Base-by-base conservation (phyloP, 148 eudicot genomes). In the Talinum fruticosum region DNA sequence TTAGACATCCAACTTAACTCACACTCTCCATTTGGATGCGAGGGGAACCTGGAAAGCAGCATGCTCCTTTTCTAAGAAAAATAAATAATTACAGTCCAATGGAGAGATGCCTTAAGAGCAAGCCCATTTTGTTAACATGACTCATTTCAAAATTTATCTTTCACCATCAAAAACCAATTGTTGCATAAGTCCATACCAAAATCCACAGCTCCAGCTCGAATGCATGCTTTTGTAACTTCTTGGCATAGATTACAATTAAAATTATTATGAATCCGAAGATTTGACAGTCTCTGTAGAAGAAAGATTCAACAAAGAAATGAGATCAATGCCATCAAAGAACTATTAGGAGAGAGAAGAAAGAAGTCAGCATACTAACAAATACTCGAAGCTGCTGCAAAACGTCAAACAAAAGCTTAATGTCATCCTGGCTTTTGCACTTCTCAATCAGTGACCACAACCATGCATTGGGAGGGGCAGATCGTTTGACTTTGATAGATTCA, bases 371-470 rank as follows among this genome's bases (percentile, higher is more conserved):
- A 91, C 99, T 91, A 75, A 96, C 99, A 80, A 96, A 93, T 53
- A 79, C 38, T 28, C 97, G 87, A 80, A 93, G 97, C 57, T 86
- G 85, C 82, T 89, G 73, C 84, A 93, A 79, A 61, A 88, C 73
- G 36, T 88, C 86, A 69, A 96, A 96, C n/a, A 93, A 81, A 78
- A 91, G 92, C 79, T 84, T 85, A 62, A 93, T 82, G 78, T 93
- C 97, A 49, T 90, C 89, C 29, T 54, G 82, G 61, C 59, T 88
- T 57, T 88, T 74, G 75, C 97, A 87, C 26, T 86, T 89, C 77
- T 85, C 86, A 54, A 91, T 79, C 47, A 91, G 88, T n/a, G 93
- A 86, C 99, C 99, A 93, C 88, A 93, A 53, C 97, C 90, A 91
- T 24, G 89, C 91, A 87, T 96, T 96, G 51, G 92, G 99, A 57